A percentile compares a stretch with the other conserved stretches of the same genome.
Conservation (phyloP, 2,329 filamentous ascomycete species). For the Penicillium sp. region DNA sequence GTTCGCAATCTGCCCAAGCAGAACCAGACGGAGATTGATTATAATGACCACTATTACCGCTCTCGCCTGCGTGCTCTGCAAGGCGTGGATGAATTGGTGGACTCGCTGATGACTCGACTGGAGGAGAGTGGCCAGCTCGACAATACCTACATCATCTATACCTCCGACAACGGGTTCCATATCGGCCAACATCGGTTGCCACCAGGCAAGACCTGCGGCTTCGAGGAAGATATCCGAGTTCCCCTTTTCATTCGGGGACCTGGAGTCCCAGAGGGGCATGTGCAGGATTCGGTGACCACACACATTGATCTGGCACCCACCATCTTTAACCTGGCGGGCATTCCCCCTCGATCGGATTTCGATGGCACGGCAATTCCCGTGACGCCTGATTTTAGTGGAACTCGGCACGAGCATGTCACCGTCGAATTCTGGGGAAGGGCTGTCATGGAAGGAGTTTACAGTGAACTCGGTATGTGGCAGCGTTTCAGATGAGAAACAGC, state of each 20-base stretch:
- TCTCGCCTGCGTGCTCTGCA: conserved; percentile 55
- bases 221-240: conserved; percentile 64
- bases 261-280: conserved; percentile 51
- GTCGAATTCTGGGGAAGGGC: conserved; percentile 60
- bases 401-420: conserved; percentile 59
- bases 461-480: conserved; percentile 30
- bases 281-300: conserved; percentile 56
- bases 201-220: conserved; percentile 62
- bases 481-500: background rate
- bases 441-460: conserved; percentile 37
- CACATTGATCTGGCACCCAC: conserved; percentile 69
- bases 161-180: conserved; percentile 65
- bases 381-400: conserved; percentile 29
- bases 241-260: conserved; percentile 65
- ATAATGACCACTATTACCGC: conserved; percentile 58
- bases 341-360: conserved; percentile 54
- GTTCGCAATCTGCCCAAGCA: conserved; percentile 49
- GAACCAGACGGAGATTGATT: conserved; percentile 53
- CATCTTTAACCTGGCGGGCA: conserved; percentile 52
- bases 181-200: conserved; percentile 62
- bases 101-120: conserved; percentile 49
- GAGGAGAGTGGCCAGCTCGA: conserved; percentile 49
- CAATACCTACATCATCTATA: conserved; percentile 64
- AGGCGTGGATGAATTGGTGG: conserved; percentile 59
- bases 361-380: conserved; percentile 60